These are phyloP conservation scores for Pseudoscleropodium purum DNA, from an alignment of 225 moss, liverwort and hornwort species.

Conservation along the genomic window DNA sequence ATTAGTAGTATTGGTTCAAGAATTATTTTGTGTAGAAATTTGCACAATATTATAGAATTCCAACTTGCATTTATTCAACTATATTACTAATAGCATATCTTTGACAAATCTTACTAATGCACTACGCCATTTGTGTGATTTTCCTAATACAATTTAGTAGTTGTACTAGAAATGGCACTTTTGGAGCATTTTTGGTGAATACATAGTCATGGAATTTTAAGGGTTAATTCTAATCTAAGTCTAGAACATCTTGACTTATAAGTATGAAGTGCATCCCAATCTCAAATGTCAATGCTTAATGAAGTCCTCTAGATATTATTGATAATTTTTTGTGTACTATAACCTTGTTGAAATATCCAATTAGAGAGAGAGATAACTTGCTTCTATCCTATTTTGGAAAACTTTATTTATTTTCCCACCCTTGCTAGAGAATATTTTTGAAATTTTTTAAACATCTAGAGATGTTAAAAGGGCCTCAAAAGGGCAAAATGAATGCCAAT, in stretches of 20 bases:
- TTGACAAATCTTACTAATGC: too few species aligned
- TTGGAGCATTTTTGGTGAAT: too few species aligned
- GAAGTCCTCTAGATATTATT: background rate
- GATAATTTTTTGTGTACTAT: background rate
- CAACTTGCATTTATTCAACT: too few species aligned
- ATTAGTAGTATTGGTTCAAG: too few species aligned
- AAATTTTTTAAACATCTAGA: background rate
- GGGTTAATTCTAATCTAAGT: too few species aligned
- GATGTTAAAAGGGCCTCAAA: background rate
- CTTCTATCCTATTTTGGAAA: fast-evolving
- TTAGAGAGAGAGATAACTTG: background rate
- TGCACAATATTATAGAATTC: too few species aligned
- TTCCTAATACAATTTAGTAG: too few species aligned
- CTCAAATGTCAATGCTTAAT: background rate
- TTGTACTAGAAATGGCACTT: too few species aligned
- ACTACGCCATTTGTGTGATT: too few species aligned
- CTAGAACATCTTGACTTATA: background rate
- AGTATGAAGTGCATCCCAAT: background rate
- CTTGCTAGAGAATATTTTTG: fast-evolving
- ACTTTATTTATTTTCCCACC: background rate
- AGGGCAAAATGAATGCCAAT: background rate
- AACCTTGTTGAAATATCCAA: background rate
- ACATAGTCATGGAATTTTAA: too few species aligned
- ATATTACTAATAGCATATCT: too few species aligned
- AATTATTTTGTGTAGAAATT: too few species aligned